phyloP scores from a whole-genome alignment of 768 basidiomycete species.

The Exsudoporus frostii region DNA sequence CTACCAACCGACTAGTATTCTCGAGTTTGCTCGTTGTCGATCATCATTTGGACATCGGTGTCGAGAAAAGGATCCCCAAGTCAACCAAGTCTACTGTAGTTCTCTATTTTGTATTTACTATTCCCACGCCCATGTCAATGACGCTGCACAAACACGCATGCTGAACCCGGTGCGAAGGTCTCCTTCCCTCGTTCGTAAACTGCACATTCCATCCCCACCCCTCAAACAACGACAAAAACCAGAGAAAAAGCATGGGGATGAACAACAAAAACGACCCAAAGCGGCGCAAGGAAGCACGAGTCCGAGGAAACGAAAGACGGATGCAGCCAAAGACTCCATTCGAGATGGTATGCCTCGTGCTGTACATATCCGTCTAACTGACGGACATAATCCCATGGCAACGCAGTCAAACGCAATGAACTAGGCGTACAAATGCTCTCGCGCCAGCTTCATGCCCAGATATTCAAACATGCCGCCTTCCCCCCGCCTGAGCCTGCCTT shows the following conservation, averaged over 20 bases:
- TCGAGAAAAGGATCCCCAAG: too few relatives aligned
- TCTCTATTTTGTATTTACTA: background rate
- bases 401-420: conserved; percentile 69
- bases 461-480: conserved; percentile 70
- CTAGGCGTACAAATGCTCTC: conserved; percentile 94
- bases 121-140: conserved; percentile 9
- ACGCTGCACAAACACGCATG: conserved; percentile 11
- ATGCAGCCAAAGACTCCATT: background rate
- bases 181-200: conserved; percentile 9
- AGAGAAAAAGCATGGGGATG: background rate
- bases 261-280: background rate
- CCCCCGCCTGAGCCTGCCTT: conserved; percentile 57
- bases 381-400: background rate
- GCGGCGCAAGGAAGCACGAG: background rate
- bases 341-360: conserved; percentile 9
- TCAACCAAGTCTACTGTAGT: too few relatives aligned
- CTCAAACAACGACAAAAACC: conserved; percentile 15
- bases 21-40: background rate
- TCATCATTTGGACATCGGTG: background rate
- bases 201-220: conserved; percentile 11
- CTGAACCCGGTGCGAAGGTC: conserved; percentile 17
- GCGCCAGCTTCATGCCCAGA: conserved; percentile 71
- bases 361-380: background rate
- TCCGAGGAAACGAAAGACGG: background rate
- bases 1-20: background rate